Percentiles rank a stretch among this genome's conserved stretches.
These are phyloP conservation scores for Quillaja saponaria DNA, from an alignment of 306 rosid genomes.

Conservation along the genomic window DNA sequence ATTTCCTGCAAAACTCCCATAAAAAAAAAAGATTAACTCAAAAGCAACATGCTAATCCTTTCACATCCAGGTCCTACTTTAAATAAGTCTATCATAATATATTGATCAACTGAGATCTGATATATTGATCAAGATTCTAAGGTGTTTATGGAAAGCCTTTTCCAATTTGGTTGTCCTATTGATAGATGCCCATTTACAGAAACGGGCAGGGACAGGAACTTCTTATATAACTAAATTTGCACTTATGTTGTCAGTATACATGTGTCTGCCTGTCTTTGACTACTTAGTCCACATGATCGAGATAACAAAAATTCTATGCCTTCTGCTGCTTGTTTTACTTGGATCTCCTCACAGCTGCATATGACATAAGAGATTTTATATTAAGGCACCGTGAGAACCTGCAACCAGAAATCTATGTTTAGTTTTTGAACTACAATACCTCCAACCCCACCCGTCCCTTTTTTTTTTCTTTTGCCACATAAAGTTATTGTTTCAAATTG, in stretches of 20 bases:
- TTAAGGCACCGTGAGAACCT: no score
- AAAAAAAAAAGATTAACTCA: neutral
- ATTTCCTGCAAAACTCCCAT: neutral
- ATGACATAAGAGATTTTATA: neutral
- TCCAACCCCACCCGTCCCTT: no score
- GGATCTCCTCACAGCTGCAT: neutral
- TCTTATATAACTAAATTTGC: neutral
- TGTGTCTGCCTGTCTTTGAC: neutral
- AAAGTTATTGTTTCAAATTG: conserved; percentile 1
- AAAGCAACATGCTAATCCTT: no score
- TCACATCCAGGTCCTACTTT: neutral
- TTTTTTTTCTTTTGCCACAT: no score
- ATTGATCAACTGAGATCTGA: no score
- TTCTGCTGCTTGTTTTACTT: conserved; percentile 3
- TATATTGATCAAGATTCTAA: no score
- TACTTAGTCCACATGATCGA: conserved; percentile 3
- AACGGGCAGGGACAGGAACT: no score
- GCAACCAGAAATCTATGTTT: no score
- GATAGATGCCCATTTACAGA: no score
- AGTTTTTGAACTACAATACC: no score
- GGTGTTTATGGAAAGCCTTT: no score
- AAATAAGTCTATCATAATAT: neutral
- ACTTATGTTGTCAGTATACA: neutral
- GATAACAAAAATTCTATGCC: conserved; percentile 4
- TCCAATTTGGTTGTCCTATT: no score